Evolutionary conservation across 306 rosid species (phyloP).

Genomic region (Boehmeria nivea): DNA sequence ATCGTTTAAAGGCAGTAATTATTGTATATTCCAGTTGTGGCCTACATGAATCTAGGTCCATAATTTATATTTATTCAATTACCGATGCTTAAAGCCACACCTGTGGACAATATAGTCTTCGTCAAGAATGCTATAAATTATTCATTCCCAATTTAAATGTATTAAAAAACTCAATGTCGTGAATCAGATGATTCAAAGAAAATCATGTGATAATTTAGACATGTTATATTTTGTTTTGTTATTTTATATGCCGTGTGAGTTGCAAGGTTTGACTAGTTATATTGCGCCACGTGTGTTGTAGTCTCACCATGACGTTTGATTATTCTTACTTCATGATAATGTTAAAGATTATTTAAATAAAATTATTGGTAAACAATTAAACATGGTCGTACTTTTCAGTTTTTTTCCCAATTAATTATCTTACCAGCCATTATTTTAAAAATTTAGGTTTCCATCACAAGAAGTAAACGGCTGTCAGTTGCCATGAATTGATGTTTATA

Average conservation of each 20-base stretch:
- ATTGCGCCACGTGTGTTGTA: slow-evolving; percentile 25
- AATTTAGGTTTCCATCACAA: slow-evolving; percentile 7
- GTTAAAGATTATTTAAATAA: neutral
- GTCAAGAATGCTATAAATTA: neutral
- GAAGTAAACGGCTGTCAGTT: slow-evolving; percentile 9
- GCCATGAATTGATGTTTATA: neutral
- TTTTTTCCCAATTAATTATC: slow-evolving; percentile 2
- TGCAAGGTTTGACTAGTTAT: slow-evolving; percentile 17
- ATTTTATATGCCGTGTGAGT: slow-evolving; percentile 14
- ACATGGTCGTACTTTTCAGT: slow-evolving; percentile 7
- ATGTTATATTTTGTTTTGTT: slow-evolving; percentile 6
- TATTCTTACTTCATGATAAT: slow-evolving; percentile 13
- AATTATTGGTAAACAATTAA: neutral
- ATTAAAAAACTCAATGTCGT: slow-evolving; percentile 30
- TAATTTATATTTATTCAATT: slow-evolving; percentile 10
- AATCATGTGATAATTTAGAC: slow-evolving; percentile 10
- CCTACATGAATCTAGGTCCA: slow-evolving; percentile 9
- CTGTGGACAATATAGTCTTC: no score
- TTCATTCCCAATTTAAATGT: slow-evolving; percentile 10
- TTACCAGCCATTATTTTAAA: neutral
- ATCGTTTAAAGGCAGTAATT: slow-evolving; percentile 7
- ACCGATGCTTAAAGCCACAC: slow-evolving; percentile 25
- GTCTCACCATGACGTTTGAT: slow-evolving; percentile 19
- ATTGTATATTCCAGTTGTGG: no score
- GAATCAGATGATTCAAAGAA: slow-evolving; percentile 37